These are phyloP conservation scores for Hyaloscypha finlandica DNA, from an alignment of 495 filamentous ascomycete species.

Conservation along the genomic window DNA sequence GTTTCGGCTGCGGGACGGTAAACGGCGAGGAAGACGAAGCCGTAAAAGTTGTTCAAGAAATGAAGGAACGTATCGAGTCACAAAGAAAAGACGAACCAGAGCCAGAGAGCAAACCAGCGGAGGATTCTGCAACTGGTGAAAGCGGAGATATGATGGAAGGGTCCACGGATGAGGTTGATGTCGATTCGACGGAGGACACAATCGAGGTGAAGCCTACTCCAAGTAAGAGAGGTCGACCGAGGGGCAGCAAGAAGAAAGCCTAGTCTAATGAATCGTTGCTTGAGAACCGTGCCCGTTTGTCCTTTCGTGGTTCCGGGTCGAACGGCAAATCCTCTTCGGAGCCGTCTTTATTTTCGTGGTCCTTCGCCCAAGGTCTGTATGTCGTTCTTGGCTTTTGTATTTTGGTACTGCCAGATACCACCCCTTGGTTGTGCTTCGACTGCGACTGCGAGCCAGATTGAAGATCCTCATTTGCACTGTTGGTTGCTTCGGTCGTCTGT, in stretches of 20 bases:
- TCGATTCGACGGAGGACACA: slow-evolving; percentile 21
- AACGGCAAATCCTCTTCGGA: background rate
- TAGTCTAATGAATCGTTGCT: slow-evolving; percentile 6
- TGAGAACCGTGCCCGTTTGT: background rate
- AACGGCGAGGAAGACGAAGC: slow-evolving; percentile 82
- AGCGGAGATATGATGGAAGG: slow-evolving; percentile 18
- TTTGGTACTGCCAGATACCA: background rate
- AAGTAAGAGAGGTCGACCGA: slow-evolving; percentile 23
- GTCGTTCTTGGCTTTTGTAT: background rate
- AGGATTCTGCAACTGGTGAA: slow-evolving; percentile 1
- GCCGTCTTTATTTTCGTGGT: background rate
- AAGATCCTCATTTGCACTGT: background rate
- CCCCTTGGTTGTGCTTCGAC: background rate
- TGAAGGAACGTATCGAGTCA: slow-evolving; percentile 33
- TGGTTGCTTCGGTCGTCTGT: background rate
- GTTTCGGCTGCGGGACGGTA: slow-evolving; percentile 77
- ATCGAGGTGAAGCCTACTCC: slow-evolving; percentile 26
- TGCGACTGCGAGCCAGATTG: background rate
- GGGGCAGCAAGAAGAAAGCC: slow-evolving; percentile 26
- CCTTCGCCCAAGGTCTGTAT: background rate
- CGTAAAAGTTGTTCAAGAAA: slow-evolving; percentile 57
- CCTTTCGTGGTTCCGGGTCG: background rate
- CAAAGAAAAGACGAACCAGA: slow-evolving; percentile 8
- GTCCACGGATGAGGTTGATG: slow-evolving; percentile 11
- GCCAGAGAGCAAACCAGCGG: slow-evolving; percentile 4